Evolutionary conservation across 2,329 filamentous ascomycete species (phyloP).

Genomic region (Diaporthe sp.): DNA sequence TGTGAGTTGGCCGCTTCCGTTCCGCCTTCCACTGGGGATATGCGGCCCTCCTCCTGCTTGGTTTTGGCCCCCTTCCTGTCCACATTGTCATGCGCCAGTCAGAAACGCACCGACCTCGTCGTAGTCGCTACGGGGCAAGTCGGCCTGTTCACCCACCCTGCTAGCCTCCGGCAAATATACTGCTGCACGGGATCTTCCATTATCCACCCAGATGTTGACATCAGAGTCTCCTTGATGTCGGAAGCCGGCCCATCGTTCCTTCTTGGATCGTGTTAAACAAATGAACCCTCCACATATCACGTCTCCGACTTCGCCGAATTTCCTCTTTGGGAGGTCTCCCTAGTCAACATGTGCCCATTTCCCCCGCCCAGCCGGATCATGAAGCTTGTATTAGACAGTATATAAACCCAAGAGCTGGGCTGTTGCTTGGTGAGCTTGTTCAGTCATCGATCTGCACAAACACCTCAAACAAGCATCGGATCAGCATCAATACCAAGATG

Average conservation of each 20-base stretch:
- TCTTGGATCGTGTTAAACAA: slow-evolving; percentile 29
- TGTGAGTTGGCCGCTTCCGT: background rate
- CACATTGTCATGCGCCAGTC: background rate
- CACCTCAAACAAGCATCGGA: background rate
- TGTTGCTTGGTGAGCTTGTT: slow-evolving; percentile 25
- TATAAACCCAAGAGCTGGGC: slow-evolving; percentile 21
- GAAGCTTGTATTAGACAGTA: slow-evolving; percentile 2
- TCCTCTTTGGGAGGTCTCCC: slow-evolving; percentile 21
- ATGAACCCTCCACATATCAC: slow-evolving; percentile 19
- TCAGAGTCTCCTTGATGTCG: background rate
- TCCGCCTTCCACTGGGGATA: background rate
- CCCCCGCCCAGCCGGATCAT: background rate
- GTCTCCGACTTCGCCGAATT: slow-evolving; percentile 30
- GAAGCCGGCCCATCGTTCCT: slow-evolving; percentile 34
- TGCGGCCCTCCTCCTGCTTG: background rate
- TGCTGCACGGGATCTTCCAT: background rate
- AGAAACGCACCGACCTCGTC: slow-evolving; percentile 12
- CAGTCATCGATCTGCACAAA: background rate
- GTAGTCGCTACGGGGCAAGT: background rate
- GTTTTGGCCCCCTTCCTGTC: background rate
- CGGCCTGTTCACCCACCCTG: background rate
- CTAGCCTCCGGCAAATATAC: slow-evolving; percentile 23
- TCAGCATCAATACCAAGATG: slow-evolving; percentile 17
- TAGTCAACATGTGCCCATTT: slow-evolving; percentile 2
- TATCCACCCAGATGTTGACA: background rate